Conservation (phyloP, 2,329 filamentous ascomycete genomes). For the Colletotrichum tropicicola region DNA sequence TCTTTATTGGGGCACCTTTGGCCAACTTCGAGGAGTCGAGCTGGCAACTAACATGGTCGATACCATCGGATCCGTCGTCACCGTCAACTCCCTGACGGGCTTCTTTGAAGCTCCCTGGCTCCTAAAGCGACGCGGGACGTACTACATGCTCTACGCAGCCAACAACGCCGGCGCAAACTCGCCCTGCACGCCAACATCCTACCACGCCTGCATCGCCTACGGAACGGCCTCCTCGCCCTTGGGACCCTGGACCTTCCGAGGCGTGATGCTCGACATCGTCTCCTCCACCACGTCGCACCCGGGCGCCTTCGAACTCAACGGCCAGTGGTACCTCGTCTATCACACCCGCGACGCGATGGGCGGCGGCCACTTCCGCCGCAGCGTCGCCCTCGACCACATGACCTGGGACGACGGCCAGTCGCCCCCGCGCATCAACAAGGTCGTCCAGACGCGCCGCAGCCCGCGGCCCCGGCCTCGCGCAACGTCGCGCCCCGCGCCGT, state of each 20-base stretch:
- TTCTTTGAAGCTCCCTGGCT: conserved; percentile 50
- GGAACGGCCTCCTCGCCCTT: conserved; percentile 43
- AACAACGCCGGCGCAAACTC: conserved; percentile 46
- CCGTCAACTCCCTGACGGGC: conserved; percentile 38
- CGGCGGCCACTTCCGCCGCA: conserved; percentile 45
- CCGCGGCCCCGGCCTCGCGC: conserved; percentile 36
- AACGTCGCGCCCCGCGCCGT: conserved; percentile 42
- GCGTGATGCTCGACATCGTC: conserved; percentile 44
- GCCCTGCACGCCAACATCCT: conserved; percentile 46
- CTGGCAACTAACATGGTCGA: conserved; percentile 46
- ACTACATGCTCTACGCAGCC: conserved; percentile 49
- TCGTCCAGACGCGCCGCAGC: conserved; percentile 38
- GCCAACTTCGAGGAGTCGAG: conserved; percentile 42
- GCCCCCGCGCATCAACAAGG: conserved; percentile 38
- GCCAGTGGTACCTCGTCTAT: conserved; percentile 43
- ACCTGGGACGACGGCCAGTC: conserved; percentile 37
- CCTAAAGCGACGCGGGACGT: conserved; percentile 42
- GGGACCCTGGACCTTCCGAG: conserved; percentile 45
- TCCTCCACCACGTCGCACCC: conserved; percentile 47
- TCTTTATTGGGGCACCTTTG: conserved; percentile 49
- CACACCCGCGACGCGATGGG: conserved; percentile 44
- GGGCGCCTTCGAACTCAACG: conserved; percentile 40
- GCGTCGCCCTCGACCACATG: conserved; percentile 30
- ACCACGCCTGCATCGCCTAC: conserved; percentile 48
- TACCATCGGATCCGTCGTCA: conserved; percentile 33